A percentile compares a stretch with the other conserved stretches of the same genome.
phyloP scores from a whole-genome alignment of 2,329 filamentous ascomycete species.

The Aspergillus glaucus region DNA sequence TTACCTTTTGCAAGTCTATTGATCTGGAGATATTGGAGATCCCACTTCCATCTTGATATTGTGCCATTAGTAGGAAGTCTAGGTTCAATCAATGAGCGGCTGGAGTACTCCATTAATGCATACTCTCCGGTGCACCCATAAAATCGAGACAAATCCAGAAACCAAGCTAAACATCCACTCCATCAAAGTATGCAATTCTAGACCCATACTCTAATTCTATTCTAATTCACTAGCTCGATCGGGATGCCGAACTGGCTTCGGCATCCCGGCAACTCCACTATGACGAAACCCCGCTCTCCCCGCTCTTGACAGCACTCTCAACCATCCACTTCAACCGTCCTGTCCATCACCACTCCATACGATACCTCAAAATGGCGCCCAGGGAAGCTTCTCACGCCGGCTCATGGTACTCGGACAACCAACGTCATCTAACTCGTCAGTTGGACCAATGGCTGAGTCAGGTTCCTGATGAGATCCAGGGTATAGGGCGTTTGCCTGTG shows the following conservation, averaged over 20 bases:
- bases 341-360: background rate
- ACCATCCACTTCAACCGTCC: background rate
- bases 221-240: background rate
- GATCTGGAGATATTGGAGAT: too few species aligned
- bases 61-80: too few species aligned
- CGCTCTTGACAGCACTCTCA: constrained; percentile 12
- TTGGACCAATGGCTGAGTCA: constrained; percentile 68
- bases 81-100: too few species aligned
- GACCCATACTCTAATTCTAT: too few species aligned
- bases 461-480: constrained; percentile 62
- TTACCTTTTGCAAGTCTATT: too few species aligned
- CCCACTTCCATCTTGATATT: too few species aligned
- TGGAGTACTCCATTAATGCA: too few species aligned
- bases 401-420: constrained; percentile 72
- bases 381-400: constrained; percentile 70
- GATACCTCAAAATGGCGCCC: constrained; percentile 26
- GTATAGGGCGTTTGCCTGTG: constrained; percentile 60
- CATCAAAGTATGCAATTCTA: too few species aligned
- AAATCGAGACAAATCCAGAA: too few species aligned
- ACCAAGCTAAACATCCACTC: too few species aligned
- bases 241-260: constrained; percentile 4
- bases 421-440: constrained; percentile 55
- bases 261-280: constrained; percentile 17
- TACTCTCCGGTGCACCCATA: too few species aligned
- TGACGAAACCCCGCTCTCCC: constrained; percentile 17